phyloP scores from a whole-genome alignment of 2,329 filamentous ascomycete genomes.

The Nothopassalora personata region DNA sequence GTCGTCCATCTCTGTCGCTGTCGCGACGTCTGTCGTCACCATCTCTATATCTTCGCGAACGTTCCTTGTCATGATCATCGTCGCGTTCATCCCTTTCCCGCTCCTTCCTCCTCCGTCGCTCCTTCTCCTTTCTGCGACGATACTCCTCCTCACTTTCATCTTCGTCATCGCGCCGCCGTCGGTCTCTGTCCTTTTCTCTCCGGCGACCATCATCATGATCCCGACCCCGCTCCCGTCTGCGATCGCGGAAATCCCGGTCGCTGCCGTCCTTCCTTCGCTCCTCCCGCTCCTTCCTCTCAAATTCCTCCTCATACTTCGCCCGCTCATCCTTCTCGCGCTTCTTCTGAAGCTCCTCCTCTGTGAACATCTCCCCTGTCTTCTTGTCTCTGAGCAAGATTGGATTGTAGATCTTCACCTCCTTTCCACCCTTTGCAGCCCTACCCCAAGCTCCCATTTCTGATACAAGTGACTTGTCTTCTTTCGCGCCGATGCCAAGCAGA shows the following conservation, averaged over 20 bases:
- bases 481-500: slow-evolving; percentile 82
- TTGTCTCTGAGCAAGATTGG: slow-evolving; percentile 58
- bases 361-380: slow-evolving; percentile 57
- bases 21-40: slow-evolving; percentile 17
- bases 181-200: slow-evolving; percentile 18
- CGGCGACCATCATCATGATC: slow-evolving; percentile 12
- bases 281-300: slow-evolving; percentile 37
- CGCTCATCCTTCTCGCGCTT: slow-evolving; percentile 42
- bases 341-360: slow-evolving; percentile 55
- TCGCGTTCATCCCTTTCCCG: slow-evolving; percentile 11
- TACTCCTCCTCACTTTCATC: slow-evolving; percentile 25
- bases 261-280: slow-evolving; percentile 27
- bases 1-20: slow-evolving; percentile 21
- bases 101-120: slow-evolving; percentile 20
- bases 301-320: slow-evolving; percentile 41
- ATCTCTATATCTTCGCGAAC: slow-evolving; percentile 22
- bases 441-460: slow-evolving; percentile 78
- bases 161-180: slow-evolving; percentile 14
- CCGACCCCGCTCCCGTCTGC: slow-evolving; percentile 14
- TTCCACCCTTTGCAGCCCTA: slow-evolving; percentile 52
- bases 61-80: slow-evolving; percentile 13
- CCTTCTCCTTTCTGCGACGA: slow-evolving; percentile 26
- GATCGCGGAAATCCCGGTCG: slow-evolving; percentile 13
- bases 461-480: slow-evolving; percentile 59
- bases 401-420: slow-evolving; percentile 56